Base-by-base conservation (phyloP, 2,329 filamentous ascomycete species). In the Fusarium incarnatum region DNA sequence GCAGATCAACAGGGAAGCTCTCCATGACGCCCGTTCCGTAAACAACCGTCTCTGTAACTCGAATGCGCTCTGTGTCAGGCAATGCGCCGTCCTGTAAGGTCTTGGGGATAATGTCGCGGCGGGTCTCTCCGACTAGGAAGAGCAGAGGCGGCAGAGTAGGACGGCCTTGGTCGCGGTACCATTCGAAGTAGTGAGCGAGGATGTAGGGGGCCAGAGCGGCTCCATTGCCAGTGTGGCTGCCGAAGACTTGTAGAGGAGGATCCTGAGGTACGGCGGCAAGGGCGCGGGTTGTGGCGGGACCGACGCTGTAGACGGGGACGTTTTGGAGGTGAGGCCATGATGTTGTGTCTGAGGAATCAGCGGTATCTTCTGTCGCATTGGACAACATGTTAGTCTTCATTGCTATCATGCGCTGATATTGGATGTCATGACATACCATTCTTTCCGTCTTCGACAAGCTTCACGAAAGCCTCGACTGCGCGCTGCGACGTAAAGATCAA, bases 101-200 rank as follows among this genome's bases (percentile, higher is more conserved):
- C 73, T 88, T 92, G 2, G 96, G 94, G 68, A 99, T 97, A 70
- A 97, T 89, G 78, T 98, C 96, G 46, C 96, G 85, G 57, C 94
- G 88, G 77, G 94, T 92, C 77, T 98, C 95, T 22, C 96, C 96
- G 1, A 97, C 94, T 16, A 97, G 86, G 78, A 98, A 99, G 2
- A 98, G 82, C 8, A 98, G 79, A 0, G 91, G 87, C 1, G 88
- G 89, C 73, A 89, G 88, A 16, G 71, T 74, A 13, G 77, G 50
- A 52, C 79, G 76, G 40, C 78, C 78, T 37, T 76, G 76, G 45
- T 79, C 78, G 28, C 76, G 68, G 69, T 88, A 85, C 83, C 84
- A 86, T 52, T 81, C 75, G 25, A 75, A 87, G 76, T 97, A 97
- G 77, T 97, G 92, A 4, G 89, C 81, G 8, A 97, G 84, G 56